Conservation (phyloP, 176 grass and related monocot species). For the Raddia distichophylla region DNA sequence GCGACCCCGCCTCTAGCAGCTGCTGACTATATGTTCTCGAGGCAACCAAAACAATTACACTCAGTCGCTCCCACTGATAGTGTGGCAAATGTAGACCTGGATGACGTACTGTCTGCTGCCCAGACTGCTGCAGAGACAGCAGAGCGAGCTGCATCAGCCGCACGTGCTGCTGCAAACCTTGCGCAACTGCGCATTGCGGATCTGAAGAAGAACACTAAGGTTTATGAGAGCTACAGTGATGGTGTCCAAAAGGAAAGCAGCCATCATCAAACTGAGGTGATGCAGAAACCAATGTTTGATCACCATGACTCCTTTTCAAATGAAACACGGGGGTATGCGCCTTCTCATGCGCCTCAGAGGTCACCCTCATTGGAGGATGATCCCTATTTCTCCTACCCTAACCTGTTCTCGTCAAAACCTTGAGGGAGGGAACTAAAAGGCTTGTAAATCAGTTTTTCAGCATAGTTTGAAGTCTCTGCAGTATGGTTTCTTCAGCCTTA, state of each 20-base stretch:
- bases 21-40: conserved; percentile 44
- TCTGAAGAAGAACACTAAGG: conserved; percentile 52
- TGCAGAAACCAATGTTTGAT: conserved; percentile 55
- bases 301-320: conserved; percentile 72
- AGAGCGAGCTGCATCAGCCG: conserved; percentile 70
- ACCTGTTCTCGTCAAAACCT: conserved; percentile 73
- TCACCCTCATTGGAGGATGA: conserved; percentile 77
- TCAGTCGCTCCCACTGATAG: conserved; percentile 18
- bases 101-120: conserved; percentile 73
- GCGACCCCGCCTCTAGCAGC: conserved; percentile 35
- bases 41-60: conserved; percentile 33
- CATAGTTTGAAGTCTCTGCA: conserved; percentile 1
- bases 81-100: conserved; percentile 58
- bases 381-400: conserved; percentile 86
- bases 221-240: conserved; percentile 38
- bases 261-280: conserved; percentile 33
- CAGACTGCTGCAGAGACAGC: conserved; percentile 77
- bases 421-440: conserved; percentile 19
- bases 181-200: conserved; percentile 70
- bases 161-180: conserved; percentile 84
- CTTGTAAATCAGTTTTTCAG: conserved; percentile 9
- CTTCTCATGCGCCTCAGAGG: conserved; percentile 64
- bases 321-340: conserved; percentile 25
- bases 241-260: conserved; percentile 33
- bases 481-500: conserved; percentile 20